Conservation (phyloP, 306 rosid species). For the Arachis stenosperma region DNA sequence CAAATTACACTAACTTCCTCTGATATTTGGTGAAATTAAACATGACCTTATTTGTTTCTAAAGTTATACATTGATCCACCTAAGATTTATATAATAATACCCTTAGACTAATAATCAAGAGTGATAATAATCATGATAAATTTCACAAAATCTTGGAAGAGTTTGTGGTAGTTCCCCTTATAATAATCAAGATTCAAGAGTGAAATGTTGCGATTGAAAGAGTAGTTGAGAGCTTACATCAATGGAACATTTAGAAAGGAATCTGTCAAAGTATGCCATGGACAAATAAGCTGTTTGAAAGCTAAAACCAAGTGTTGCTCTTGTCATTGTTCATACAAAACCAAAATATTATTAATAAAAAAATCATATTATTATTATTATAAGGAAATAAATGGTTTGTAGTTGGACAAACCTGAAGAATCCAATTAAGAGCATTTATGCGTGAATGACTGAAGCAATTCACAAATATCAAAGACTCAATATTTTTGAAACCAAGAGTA, state of each 20-base stretch:
- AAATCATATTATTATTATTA: background rate
- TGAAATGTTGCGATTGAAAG: background rate
- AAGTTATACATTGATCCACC: no score
- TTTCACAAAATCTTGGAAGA: no score
- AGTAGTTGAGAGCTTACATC: conserved; percentile 43
- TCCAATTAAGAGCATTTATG: conserved; percentile 58
- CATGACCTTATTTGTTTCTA: no score
- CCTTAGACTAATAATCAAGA: no score
- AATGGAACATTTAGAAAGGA: conserved; percentile 46
- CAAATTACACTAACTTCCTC: no score
- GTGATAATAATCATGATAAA: no score
- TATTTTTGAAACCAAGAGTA: conserved; percentile 34
- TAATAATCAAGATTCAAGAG: conserved; percentile 1
- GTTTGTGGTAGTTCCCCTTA: background rate
- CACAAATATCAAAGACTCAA: conserved; percentile 36
- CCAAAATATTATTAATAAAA: background rate
- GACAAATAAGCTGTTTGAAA: conserved; percentile 63
- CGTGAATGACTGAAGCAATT: conserved; percentile 46
- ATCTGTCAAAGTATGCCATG: conserved; percentile 59
- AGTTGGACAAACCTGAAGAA: conserved; percentile 46
- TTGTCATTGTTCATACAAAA: conserved; percentile 38
- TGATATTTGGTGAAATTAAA: background rate
- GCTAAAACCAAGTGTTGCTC: conserved; percentile 51
- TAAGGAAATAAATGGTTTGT: background rate
- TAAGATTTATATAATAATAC: no score